Base-by-base conservation (phyloP, 2,329 filamentous ascomycete species). In the Penicillium sp. region DNA sequence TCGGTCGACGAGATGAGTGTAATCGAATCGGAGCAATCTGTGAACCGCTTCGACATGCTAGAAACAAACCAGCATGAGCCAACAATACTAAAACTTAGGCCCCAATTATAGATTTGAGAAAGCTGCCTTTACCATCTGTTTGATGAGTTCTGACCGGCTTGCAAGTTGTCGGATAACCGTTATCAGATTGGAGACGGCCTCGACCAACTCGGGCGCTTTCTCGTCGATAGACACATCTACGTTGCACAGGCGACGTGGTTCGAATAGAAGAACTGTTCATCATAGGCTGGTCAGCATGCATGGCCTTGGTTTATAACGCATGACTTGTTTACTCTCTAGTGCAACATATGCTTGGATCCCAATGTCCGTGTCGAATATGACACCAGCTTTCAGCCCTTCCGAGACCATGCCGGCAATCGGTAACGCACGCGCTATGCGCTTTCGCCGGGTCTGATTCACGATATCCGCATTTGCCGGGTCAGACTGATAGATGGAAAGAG, bases 231-330 rank as follows among this genome's bases (percentile, higher is more conserved):
- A 51, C 21, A 21, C 20, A 18, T 51, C 49, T 18, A n/a, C 21
- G 5, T 51, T 28, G 20, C 20, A 8, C 5, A 51, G 14, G 3
- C 49, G 33, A 16, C 7, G 49, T 1, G 49, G 33, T 7, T 51
- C 35, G 9, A 51, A 51, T 11, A 51, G 49, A 42, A 51, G 49
- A 14, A 51, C 49, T 51, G 42, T 46, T n/a, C n/a, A n/a, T n/a
- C n/a, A n/a, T n/a, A n/a, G n/a, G n/a, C 18, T 8, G 21, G 18
- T 21, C 16, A 46, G 42, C 14, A 21, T 21, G 18, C 21, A 21
- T 46, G 21, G n/a, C 28, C 14, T 14, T 16, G 33, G 16, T 38
- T 38, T 38, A 30, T 30, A 30, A 40, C 11, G 35, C 11, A 6
- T 9, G 21, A 26, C 6, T 7, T 9, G 6, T 21, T 14, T 42